These are phyloP conservation scores for Baudoinia panamericana DNA, from an alignment of 495 filamentous ascomycete species.

Conservation along the genomic window DNA sequence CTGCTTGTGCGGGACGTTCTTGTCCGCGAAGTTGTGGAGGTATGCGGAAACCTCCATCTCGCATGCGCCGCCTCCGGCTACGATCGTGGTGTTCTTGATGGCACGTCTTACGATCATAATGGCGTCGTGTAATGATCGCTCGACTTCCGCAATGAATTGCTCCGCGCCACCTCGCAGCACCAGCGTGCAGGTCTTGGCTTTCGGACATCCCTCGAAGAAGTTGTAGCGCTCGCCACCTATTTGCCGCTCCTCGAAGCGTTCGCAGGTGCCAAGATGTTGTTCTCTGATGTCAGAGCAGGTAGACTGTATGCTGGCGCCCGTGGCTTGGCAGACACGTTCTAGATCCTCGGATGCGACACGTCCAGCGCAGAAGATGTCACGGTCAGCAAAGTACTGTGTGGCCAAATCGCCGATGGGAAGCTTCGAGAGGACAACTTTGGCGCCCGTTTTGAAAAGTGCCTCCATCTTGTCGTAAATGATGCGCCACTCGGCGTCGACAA, in stretches of 20 bases:
- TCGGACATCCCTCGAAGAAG: conserved; percentile 90
- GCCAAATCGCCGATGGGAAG: conserved; percentile 94
- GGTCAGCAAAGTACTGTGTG: conserved; percentile 94
- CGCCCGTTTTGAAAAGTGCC: conserved; percentile 79
- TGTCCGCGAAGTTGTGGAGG: conserved; percentile 81
- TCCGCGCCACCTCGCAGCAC: conserved; percentile 91
- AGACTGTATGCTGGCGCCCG: conserved; percentile 80
- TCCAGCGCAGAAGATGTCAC: conserved; percentile 96
- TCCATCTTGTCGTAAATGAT: conserved; percentile 99
- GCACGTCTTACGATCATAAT: conserved; percentile 99
- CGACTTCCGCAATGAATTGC: conserved; percentile 97
- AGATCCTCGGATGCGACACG: conserved; percentile 87
- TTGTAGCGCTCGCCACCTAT: conserved; percentile 97
- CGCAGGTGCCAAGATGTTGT: conserved; percentile 85
- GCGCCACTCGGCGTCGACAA: conserved; percentile 98
- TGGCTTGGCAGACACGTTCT: conserved; percentile 90
- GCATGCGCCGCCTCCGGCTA: conserved; percentile 84
- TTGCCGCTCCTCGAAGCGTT: conserved; percentile 83
- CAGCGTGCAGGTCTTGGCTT: conserved; percentile 91
- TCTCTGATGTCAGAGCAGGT: conserved; percentile 91
- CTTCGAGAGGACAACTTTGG: conserved; percentile 93
- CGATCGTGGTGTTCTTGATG: conserved; percentile 83
- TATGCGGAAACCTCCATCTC: conserved; percentile 96
- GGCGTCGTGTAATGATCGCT: conserved; percentile 91
- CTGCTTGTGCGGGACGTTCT: conserved; percentile 85